Evolutionary conservation across 2,329 filamentous ascomycete species (phyloP), one percentile per base, ranked within the genome.

Genomic region (Neofusicoccum ribis): DNA sequence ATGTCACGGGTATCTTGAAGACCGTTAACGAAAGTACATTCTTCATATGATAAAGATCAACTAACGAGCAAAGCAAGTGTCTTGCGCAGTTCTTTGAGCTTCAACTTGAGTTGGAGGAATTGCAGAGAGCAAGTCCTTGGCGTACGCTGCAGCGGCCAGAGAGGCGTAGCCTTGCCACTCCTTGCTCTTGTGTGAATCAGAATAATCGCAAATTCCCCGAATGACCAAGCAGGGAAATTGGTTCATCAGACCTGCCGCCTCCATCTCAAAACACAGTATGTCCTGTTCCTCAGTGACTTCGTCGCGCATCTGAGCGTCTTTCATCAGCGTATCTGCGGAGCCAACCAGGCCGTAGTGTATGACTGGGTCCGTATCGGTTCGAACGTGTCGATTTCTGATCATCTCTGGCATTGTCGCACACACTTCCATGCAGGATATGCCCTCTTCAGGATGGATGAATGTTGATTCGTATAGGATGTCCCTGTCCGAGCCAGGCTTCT

Each of bases 111-210:
- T 69, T 3, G 67, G 69, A 7, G 60, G 31, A 52, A 72, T 68
- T 27, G 58, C 54, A 14, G 20, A 27, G 7, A 73, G 61, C 41
- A 73, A 64, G 41, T 69, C 69, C 36, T 70, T 71, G 27, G 71
- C 63, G 62, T 70, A 73, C 37, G 65, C 65, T 41, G 65, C 63
- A 37, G 65, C 67, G 11, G 14, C 60, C 60, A 69, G 68, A 3
- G 71, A 71, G n/a, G 73, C 73, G 65, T 72, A 75, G 3, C 63
- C 50, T 36, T 74, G 72, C 72, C 73, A 76, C 3, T 63, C 37
- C 7, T 74, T 69, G 60, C 72, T 72, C 64, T 67, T 50, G 46
- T 31, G 46, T 6, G n/a, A 23, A 8, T 31, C 27, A 17, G 9
- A 50, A 12, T 50, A 50, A 4, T 50, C 8, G 20, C 54, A 52